Percentiles rank a stretch among this genome's conserved stretches.
Evolutionary conservation across 352 stramenopile genomes (phyloP).

Genomic region (Globisporangium alternatum): DNA sequence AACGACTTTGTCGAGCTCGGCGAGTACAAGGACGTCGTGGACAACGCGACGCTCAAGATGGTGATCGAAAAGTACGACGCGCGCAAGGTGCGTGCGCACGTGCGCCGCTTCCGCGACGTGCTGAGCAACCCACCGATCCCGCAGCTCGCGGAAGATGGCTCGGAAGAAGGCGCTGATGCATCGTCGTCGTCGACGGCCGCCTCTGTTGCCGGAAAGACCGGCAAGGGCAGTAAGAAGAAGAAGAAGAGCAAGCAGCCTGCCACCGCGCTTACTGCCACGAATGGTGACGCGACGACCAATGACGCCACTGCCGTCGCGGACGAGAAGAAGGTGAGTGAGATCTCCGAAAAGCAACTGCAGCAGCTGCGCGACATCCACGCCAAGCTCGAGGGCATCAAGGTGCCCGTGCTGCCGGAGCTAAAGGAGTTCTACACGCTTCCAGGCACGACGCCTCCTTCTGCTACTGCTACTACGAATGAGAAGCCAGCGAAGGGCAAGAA

Average conservation of each 20-base stretch:
- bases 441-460: slow-evolving; percentile 14
- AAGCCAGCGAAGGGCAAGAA: slow-evolving; percentile 30
- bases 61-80: slow-evolving; percentile 87
- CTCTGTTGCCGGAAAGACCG: slow-evolving; percentile 12
- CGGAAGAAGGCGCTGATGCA: not conserved
- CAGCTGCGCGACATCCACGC: slow-evolving; percentile 78
- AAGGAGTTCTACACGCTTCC: slow-evolving; percentile 70
- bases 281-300: slow-evolving; percentile 1
- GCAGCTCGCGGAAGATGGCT: slow-evolving; percentile 24
- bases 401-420: slow-evolving; percentile 62
- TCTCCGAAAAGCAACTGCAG: slow-evolving; percentile 79
- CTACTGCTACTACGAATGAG: slow-evolving; percentile 17
- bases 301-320: slow-evolving; percentile 11
- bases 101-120: slow-evolving; percentile 82
- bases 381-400: slow-evolving; percentile 71
- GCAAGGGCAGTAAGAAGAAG: slow-evolving; percentile 25
- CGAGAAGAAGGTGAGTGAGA: slow-evolving; percentile 67
- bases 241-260: slow-evolving; percentile 18
- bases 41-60: slow-evolving; percentile 71
- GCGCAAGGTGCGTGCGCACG: slow-evolving; percentile 76
- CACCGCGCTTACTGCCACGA: slow-evolving; percentile 1
- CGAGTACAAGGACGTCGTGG: slow-evolving; percentile 71
- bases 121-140: slow-evolving; percentile 83
- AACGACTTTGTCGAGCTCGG: slow-evolving; percentile 87
- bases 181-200: not conserved